Evolutionary conservation across 192 early-diverging fungal species (phyloP).

Genomic region (Ambispora gerdemannii): DNA sequence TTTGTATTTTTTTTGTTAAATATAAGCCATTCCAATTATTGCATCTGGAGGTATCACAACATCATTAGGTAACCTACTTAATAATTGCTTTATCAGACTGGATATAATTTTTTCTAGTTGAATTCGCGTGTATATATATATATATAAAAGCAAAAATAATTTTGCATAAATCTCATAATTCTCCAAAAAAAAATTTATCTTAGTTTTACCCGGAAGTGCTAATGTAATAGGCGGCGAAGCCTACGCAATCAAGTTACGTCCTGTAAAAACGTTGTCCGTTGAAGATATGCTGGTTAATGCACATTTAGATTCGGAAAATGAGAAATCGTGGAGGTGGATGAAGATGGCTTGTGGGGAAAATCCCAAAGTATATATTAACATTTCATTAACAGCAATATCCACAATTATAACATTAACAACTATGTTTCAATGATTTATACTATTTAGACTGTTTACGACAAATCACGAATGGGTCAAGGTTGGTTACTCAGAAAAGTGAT

Average conservation of each 20-base stretch:
- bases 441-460: too few relatives aligned
- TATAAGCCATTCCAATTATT: slow-evolving; percentile 49
- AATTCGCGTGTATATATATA: too few relatives aligned
- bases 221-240: slow-evolving; percentile 79
- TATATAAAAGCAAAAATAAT: neutral
- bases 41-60: slow-evolving; percentile 74
- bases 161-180: neutral
- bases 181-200: neutral
- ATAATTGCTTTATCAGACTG: neutral
- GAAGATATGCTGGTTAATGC: slow-evolving; percentile 68
- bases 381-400: neutral
- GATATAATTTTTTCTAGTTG: too few relatives aligned
- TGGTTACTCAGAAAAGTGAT: slow-evolving; percentile 66
- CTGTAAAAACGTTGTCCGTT: slow-evolving; percentile 47
- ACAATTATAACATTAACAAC: neutral
- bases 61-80: slow-evolving; percentile 35
- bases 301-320: slow-evolving; percentile 39
- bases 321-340: slow-evolving; percentile 61
- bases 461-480: slow-evolving; percentile 58
- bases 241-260: slow-evolving; percentile 62
- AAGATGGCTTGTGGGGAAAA: slow-evolving; percentile 87
- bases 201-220: slow-evolving; percentile 68
- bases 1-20: neutral
- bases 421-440: too few relatives aligned
- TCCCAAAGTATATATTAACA: slow-evolving; percentile 46